These are phyloP conservation scores for Linaria vulgaris DNA, from an alignment of 257 asterid genomes.

Conservation along the genomic window DNA sequence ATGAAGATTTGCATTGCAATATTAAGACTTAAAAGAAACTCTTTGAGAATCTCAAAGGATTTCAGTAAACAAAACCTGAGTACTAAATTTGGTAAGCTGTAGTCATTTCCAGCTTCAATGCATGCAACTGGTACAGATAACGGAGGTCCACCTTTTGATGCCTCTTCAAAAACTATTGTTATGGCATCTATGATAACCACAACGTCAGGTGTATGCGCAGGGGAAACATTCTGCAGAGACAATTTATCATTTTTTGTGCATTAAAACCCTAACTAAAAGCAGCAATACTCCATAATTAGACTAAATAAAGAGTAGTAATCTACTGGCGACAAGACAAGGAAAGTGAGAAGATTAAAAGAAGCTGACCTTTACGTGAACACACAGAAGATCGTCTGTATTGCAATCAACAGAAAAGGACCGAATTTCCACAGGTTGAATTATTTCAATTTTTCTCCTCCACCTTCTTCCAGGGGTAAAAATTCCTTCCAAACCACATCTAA, in stretches of 20 bases:
- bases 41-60: not conserved
- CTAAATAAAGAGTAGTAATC: slow-evolving; percentile 4
- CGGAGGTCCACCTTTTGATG: slow-evolving; percentile 82
- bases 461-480: slow-evolving; percentile 90
- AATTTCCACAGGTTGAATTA: slow-evolving; percentile 90
- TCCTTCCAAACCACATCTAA: slow-evolving; percentile 96
- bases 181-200: slow-evolving; percentile 83
- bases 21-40: not conserved
- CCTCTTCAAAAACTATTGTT: slow-evolving; percentile 85
- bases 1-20: slow-evolving; percentile 16
- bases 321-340: not conserved
- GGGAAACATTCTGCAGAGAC: slow-evolving; percentile 82
- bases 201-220: slow-evolving; percentile 67
- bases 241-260: slow-evolving; percentile 26
- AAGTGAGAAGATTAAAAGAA: slow-evolving; percentile 12
- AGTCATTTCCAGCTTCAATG: slow-evolving; percentile 82
- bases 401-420: slow-evolving; percentile 75
- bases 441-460: slow-evolving; percentile 93
- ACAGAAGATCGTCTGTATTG: slow-evolving; percentile 91
- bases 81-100: slow-evolving; percentile 76
- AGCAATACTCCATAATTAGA: slow-evolving; percentile 18
- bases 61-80: slow-evolving; percentile 63
- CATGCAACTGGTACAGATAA: slow-evolving; percentile 75
- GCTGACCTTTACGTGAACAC: slow-evolving; percentile 83
- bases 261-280: slow-evolving; percentile 15